phyloP scores from a whole-genome alignment of 192 early-diverging fungal genomes.

The Rhizophagus sp. region DNA sequence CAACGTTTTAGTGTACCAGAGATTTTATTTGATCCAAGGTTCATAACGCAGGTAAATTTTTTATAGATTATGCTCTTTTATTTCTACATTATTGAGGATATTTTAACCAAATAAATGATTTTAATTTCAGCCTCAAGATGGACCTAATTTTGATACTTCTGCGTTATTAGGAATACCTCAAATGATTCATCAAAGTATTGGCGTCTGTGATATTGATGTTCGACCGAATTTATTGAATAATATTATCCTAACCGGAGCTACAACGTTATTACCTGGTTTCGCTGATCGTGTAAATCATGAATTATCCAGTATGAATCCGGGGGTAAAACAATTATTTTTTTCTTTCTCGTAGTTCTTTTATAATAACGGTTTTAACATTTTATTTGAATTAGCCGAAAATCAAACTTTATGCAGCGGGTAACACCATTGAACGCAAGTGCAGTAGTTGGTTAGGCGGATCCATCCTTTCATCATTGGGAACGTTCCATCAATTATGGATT shows the following conservation, averaged over 20 bases:
- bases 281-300: conserved; percentile 81
- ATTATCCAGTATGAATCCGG: conserved; percentile 61
- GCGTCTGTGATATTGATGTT: conserved; percentile 83
- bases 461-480: conserved; percentile 90
- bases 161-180: conserved; percentile 64
- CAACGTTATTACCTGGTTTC: conserved; percentile 84
- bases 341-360: neutral
- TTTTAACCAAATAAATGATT: neutral
- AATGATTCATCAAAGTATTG: conserved; percentile 73
- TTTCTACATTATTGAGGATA: neutral
- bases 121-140: conserved; percentile 25
- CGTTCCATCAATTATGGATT: conserved; percentile 99
- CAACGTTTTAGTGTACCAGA: conserved; percentile 86
- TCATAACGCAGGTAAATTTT: conserved; percentile 45
- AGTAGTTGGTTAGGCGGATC: conserved; percentile 98
- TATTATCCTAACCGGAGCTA: conserved; percentile 90
- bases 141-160: neutral
- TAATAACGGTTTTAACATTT: neutral
- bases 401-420: conserved; percentile 78
- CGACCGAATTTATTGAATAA: conserved; percentile 78
- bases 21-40: conserved; percentile 81
- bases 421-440: conserved; percentile 82
- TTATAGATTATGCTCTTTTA: neutral
- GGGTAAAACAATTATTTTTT: conserved; percentile 48
- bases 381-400: conserved; percentile 49